Evolutionary conservation across 106 monocot species (phyloP).

Genomic region (Agapanthus africanus): DNA sequence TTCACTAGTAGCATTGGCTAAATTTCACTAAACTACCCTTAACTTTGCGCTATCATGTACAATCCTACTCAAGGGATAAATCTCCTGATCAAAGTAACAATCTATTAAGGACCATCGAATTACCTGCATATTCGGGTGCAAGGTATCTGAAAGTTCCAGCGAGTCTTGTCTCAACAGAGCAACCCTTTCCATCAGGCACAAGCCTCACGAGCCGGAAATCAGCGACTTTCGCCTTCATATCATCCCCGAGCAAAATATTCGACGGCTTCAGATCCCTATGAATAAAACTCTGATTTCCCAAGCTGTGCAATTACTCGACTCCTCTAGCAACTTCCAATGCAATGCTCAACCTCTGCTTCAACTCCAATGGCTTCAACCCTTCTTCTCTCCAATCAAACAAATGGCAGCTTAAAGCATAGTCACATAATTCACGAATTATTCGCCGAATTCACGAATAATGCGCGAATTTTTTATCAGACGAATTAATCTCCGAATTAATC

Average conservation of each 20-base stretch:
- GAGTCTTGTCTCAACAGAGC: slow-evolving; percentile 36
- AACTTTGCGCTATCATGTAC: too few relatives aligned
- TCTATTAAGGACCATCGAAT: too few relatives aligned
- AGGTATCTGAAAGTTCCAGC: slow-evolving; percentile 19
- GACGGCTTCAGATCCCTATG: slow-evolving; percentile 17
- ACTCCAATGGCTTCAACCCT: slow-evolving; percentile 16
- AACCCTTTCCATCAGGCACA: slow-evolving; percentile 28
- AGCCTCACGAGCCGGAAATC: slow-evolving; percentile 49
- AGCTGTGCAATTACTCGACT: slow-evolving; percentile 29
- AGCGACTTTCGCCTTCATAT: slow-evolving; percentile 49
- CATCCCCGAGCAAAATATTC: slow-evolving; percentile 42
- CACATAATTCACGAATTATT: too few relatives aligned
- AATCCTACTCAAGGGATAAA: too few relatives aligned
- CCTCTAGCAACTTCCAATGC: slow-evolving; percentile 34
- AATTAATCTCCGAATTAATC: too few relatives aligned
- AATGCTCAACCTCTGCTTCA: slow-evolving; percentile 32
- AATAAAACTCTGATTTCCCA: slow-evolving; percentile 29
- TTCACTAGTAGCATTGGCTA: too few relatives aligned
- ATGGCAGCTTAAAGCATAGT: too few relatives aligned
- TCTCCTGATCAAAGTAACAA: too few relatives aligned
- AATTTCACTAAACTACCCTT: too few relatives aligned
- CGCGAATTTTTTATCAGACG: too few relatives aligned
- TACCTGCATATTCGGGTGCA: slow-evolving; percentile 19
- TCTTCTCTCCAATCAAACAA: slow-evolving; percentile 28
- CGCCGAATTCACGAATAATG: too few relatives aligned